Conservation (phyloP, 768 basidiomycete species). For the Trametes villosa region DNA sequence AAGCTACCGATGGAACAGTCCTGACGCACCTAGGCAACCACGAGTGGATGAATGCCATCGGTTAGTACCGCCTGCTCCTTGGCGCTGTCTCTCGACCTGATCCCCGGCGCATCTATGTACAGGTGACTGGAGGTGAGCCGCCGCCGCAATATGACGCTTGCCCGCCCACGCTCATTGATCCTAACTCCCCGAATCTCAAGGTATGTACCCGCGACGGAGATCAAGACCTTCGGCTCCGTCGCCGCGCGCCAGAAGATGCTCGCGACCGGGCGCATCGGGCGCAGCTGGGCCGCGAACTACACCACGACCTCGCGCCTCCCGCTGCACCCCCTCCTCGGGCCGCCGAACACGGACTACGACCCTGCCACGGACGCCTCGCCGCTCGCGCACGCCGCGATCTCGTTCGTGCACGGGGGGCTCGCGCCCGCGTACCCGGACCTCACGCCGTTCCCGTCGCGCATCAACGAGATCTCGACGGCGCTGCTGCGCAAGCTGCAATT, state of each 20-base stretch:
- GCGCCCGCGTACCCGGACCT: constrained; percentile 76
- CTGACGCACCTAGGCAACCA: constrained; percentile 90
- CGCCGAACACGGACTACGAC: constrained; percentile 58
- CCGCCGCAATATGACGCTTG: no score
- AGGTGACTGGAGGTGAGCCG: constrained; percentile 82
- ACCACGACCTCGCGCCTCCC: constrained; percentile 82
- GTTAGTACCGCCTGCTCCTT: constrained; percentile 39
- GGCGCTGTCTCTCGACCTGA: not conserved
- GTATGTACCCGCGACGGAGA: constrained; percentile 84
- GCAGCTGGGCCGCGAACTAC: constrained; percentile 86
- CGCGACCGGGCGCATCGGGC: constrained; percentile 76
- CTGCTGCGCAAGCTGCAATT: constrained; percentile 74
- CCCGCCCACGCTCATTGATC: not conserved
- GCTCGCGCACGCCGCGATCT: constrained; percentile 79
- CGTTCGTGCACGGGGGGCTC: constrained; percentile 94
- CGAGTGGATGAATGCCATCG: constrained; percentile 93
- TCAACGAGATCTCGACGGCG: constrained; percentile 75
- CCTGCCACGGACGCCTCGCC: constrained; percentile 48
- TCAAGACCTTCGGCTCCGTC: constrained; percentile 79
- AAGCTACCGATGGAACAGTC: constrained; percentile 67
- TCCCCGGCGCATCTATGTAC: not conserved
- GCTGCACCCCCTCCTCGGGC: constrained; percentile 70
- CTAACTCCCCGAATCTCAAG: constrained; percentile 43
- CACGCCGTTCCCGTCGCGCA: constrained; percentile 79
- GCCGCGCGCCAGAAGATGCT: constrained; percentile 74